Percentiles rank a stretch among this genome's conserved stretches.
These are phyloP conservation scores for Fusarium ambrosium DNA, from an alignment of 2,329 filamentous ascomycete genomes.

Conservation along the genomic window DNA sequence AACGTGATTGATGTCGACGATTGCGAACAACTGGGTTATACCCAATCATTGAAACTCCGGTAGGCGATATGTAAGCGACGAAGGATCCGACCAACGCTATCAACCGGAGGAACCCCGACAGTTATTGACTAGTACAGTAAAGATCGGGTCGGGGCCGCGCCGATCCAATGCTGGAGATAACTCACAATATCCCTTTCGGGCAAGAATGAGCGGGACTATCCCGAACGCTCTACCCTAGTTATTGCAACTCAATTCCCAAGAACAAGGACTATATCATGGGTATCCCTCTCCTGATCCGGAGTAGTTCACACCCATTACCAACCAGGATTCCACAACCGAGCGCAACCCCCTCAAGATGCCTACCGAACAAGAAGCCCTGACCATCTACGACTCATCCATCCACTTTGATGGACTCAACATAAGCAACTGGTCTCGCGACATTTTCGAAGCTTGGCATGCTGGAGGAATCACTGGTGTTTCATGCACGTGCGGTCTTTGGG, in stretches of 20 bases:
- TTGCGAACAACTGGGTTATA: neutral
- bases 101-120: neutral
- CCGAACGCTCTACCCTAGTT: neutral
- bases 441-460: constrained; percentile 55
- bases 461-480: constrained; percentile 58
- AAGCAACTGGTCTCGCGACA: constrained; percentile 55
- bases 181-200: neutral
- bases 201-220: constrained; percentile 2
- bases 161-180: neutral
- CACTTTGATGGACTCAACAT: constrained; percentile 59
- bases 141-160: neutral
- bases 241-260: neutral
- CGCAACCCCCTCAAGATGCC: constrained; percentile 46
- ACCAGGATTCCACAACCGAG: neutral
- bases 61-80: neutral
- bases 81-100: neutral
- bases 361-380: constrained; percentile 52
- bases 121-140: neutral
- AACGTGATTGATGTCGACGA: constrained; percentile 13
- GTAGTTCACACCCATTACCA: neutral
- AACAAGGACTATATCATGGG: neutral
- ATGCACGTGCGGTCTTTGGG: constrained; percentile 57
- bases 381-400: constrained; percentile 53
- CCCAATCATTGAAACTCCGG: constrained; percentile 7
- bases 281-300: constrained; percentile 2